phyloP scores from a whole-genome alignment of 345 rosid species.

The Aquilaria malaccensis region DNA sequence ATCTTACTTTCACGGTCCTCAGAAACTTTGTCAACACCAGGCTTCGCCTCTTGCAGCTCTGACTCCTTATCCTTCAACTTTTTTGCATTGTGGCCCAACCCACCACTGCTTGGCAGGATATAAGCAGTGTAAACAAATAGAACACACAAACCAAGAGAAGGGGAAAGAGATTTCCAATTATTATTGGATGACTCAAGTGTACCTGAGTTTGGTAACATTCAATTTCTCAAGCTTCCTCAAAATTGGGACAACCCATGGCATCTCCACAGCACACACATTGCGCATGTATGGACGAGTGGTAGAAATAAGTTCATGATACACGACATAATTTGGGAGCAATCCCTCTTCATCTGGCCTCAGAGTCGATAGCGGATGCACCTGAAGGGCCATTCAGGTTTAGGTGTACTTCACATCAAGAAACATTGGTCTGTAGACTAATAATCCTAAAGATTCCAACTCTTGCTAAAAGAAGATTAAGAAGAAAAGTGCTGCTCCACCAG shows the following conservation, averaged over 20 bases:
- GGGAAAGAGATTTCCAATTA: neutral
- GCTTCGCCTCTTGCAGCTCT: slow-evolving; percentile 24
- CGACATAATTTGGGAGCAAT: slow-evolving; percentile 61
- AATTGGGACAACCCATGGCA: slow-evolving; percentile 64
- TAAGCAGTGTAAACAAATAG: slow-evolving; percentile 1
- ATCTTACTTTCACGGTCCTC: slow-evolving; percentile 47
- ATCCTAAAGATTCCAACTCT: too few species aligned
- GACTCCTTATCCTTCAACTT: slow-evolving; percentile 26
- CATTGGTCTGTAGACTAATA: slow-evolving; percentile 9
- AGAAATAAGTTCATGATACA: slow-evolving; percentile 78
- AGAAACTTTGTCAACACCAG: slow-evolving; percentile 14
- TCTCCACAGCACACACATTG: slow-evolving; percentile 62
- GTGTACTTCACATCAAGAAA: slow-evolving; percentile 7
- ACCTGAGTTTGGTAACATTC: slow-evolving; percentile 67
- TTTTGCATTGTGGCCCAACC: slow-evolving; percentile 26
- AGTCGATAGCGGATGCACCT: slow-evolving; percentile 89
- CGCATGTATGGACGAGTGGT: slow-evolving; percentile 85
- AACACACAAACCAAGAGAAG: neutral
- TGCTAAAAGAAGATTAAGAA: too few species aligned
- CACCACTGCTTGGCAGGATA: slow-evolving; percentile 45
- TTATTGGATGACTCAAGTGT: slow-evolving; percentile 5
- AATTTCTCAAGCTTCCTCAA: slow-evolving; percentile 66
- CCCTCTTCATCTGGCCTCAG: slow-evolving; percentile 65
- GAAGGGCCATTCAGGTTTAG: neutral
- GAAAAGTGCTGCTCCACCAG: neutral